These are phyloP conservation scores for Cutaneotrichosporon cyanovorans DNA, from an alignment of 1,284 basidiomycete species.

Conservation along the genomic window DNA sequence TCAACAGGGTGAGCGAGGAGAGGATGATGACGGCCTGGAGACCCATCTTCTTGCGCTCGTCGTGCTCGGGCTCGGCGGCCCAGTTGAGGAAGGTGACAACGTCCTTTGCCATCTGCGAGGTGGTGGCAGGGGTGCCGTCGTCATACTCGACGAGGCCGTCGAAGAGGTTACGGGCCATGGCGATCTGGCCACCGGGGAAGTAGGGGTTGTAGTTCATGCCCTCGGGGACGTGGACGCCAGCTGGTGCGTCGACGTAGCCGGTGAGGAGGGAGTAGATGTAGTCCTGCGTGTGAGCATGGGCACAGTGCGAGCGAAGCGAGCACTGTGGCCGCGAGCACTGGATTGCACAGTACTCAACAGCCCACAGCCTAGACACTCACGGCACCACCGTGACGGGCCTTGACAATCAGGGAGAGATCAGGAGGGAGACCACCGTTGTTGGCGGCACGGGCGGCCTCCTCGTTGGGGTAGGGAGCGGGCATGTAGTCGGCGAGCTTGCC, in stretches of 20 bases:
- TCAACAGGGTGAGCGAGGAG: conserved; percentile 58
- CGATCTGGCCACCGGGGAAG: conserved; percentile 96
- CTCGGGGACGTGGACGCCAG: conserved; percentile 91
- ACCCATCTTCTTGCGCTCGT: conserved; percentile 93
- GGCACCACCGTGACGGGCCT: conserved; percentile 94
- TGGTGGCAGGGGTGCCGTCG: conserved; percentile 93
- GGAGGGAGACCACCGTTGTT: conserved; percentile 88
- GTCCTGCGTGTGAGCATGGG: conserved; percentile 54
- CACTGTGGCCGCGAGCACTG: too few relatives aligned
- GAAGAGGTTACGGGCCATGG: conserved; percentile 95
- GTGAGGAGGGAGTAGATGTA: conserved; percentile 96
- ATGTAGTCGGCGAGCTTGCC: conserved; percentile 76
- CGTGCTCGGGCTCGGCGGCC: conserved; percentile 96
- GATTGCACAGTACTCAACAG: too few relatives aligned
- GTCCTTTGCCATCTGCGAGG: conserved; percentile 99
- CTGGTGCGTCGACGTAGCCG: conserved; percentile 93
- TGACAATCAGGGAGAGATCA: conserved; percentile 93
- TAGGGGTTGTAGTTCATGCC: conserved; percentile 98
- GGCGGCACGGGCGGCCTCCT: conserved; percentile 89
- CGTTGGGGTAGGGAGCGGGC: conserved; percentile 93
- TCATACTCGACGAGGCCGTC: conserved; percentile 93
- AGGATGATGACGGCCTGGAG: conserved; percentile 80
- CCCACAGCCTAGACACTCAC: too few relatives aligned
- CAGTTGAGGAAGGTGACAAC: conserved; percentile 90
- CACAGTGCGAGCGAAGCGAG: too few relatives aligned